These are phyloP conservation scores for Flaveria floridana DNA, from an alignment of 140 eudicot genomes.

Conservation along the genomic window DNA sequence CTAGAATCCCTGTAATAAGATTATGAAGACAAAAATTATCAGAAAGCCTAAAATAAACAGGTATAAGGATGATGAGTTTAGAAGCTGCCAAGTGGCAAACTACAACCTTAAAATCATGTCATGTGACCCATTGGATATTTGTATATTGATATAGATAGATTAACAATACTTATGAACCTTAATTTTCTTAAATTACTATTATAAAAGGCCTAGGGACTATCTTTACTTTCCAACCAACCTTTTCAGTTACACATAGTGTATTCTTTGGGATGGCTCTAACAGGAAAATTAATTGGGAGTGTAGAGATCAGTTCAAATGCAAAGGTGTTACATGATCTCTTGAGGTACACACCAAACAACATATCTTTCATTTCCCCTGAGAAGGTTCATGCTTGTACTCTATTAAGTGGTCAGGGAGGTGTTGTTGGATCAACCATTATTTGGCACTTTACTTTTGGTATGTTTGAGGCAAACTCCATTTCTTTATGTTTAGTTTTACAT, in stretches of 20 bases:
- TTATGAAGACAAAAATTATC: no score
- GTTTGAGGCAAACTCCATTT: not conserved
- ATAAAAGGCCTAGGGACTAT: constrained; percentile 3
- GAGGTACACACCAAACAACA: constrained; percentile 24
- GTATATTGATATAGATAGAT: no score
- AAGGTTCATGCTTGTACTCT: constrained; percentile 34
- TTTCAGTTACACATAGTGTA: not conserved
- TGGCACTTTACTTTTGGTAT: constrained; percentile 38
- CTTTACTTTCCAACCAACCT: not conserved
- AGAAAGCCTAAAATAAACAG: no score
- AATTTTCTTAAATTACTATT: not conserved
- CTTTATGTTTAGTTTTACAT: not conserved
- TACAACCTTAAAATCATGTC: no score
- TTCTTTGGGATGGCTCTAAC: constrained; percentile 19
- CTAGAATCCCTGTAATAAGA: no score
- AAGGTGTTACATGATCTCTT: constrained; percentile 31
- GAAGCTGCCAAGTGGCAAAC: no score
- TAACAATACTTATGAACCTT: no score
- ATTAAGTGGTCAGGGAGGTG: constrained; percentile 24
- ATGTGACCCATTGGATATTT: no score
- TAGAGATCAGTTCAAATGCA: constrained; percentile 27
- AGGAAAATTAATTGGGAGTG: constrained; percentile 14
- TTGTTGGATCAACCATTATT: constrained; percentile 31
- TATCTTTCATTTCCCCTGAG: constrained; percentile 16
- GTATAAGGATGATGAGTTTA: no score